Evolutionary conservation across 2,329 filamentous ascomycete genomes (phyloP), one percentile per base, ranked within the genome.

Genomic region (Venturia asperata): DNA sequence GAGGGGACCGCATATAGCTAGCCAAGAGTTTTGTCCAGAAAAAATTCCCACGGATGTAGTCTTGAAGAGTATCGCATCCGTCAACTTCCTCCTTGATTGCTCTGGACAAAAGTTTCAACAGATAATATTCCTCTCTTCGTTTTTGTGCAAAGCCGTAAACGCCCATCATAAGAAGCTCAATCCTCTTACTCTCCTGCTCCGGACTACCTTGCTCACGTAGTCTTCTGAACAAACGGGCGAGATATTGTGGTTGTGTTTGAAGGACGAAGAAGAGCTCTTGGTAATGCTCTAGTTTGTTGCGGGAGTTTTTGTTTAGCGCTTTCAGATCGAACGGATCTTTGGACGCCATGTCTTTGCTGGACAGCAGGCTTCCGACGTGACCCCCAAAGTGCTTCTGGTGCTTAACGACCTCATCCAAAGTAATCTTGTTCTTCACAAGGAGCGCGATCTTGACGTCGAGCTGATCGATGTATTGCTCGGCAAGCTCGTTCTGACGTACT

Each of bases 371-470:
- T 68, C 92, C 89, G 27, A 92, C 87, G 72, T 94, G 89, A 1
- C 93, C 92, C 65, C 94, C 94, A 71, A 94, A 97, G 75, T 96
- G 95, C 79, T 89, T 93, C 73, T 99, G 94, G 74, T 97, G 94
- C 71, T 92, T 91, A 65, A 99, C 90, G 37, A 99, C 94, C 77
- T 99, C 95, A 73, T 99, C 94, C 4, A 99, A 83, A 0, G 94
- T 97, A 72, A 99, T 99, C 77, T 99, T 99, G 84, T 99, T 99
- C 83, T 97, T 97, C 71, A 99, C 94, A 21, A 99, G 83, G 3
- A 99, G 84, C 0, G 94, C 94, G 74, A 99, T 99, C 79, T 99
- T 99, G 81, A 99, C 96, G 73, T 99, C 95, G 43, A 99, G 84
- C 74, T 99, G 94, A 71, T 96, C 92, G 70, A 99, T 96, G 73